These are phyloP conservation scores for Aphanomyces astaci DNA, from an alignment of 352 stramenopile genomes.

Conservation along the genomic window DNA sequence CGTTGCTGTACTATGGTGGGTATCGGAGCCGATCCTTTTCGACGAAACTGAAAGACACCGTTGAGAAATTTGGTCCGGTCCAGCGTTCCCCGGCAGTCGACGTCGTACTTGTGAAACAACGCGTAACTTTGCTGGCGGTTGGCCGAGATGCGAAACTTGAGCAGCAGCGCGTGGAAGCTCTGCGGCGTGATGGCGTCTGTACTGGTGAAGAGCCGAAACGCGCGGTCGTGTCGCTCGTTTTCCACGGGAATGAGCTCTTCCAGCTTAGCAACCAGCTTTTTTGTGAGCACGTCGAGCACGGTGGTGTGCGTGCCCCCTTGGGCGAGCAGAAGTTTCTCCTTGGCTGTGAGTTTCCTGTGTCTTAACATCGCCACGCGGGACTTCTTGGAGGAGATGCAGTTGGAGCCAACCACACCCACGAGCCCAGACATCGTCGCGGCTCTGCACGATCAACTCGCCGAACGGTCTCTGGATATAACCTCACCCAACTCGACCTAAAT, in stretches of 20 bases:
- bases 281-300: slow-evolving; percentile 16
- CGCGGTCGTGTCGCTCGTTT: slow-evolving; percentile 28
- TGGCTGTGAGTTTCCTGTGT: neutral
- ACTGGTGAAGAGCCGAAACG: slow-evolving; percentile 70
- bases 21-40: too few relatives aligned
- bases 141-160: slow-evolving; percentile 45
- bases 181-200: slow-evolving; percentile 63
- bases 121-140: slow-evolving; percentile 40
- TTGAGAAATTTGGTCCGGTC: slow-evolving; percentile 53
- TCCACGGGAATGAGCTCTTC: slow-evolving; percentile 19
- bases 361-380: neutral
- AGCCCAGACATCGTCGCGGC: slow-evolving; percentile 7
- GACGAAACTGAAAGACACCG: slow-evolving; percentile 23
- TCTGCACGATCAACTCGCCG: neutral
- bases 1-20: neutral
- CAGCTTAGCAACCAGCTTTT: slow-evolving; percentile 9
- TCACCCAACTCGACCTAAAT: neutral
- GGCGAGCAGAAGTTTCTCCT: neutral
- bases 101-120: slow-evolving; percentile 52
- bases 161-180: slow-evolving; percentile 55
- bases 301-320: slow-evolving; percentile 2
- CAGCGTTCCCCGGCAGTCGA: slow-evolving; percentile 58
- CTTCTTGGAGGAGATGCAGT: slow-evolving; percentile 10
- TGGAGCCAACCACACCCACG: slow-evolving; percentile 2
- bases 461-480: neutral